These are phyloP conservation scores for Blastomyces percursus DNA, from an alignment of 2,329 filamentous ascomycete genomes.

Conservation along the genomic window DNA sequence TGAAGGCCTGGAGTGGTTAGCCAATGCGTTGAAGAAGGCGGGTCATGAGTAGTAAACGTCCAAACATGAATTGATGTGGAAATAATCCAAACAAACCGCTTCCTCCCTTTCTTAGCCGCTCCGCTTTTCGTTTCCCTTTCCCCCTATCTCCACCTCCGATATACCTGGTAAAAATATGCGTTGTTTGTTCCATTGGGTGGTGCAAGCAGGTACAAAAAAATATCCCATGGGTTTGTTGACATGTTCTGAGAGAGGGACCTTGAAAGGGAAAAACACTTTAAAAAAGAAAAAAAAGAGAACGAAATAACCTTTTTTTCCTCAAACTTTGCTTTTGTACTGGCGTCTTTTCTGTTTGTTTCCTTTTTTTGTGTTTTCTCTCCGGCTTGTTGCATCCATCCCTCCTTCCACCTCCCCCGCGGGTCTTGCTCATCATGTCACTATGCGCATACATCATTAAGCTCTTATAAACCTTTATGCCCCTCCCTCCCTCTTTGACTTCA, in stretches of 20 bases:
- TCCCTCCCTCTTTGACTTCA: background rate
- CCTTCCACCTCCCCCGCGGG: background rate
- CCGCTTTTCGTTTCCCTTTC: background rate
- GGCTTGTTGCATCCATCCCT: background rate
- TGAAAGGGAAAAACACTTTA: background rate
- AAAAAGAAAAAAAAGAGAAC: background rate
- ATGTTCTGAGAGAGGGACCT: background rate
- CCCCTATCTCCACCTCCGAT: background rate
- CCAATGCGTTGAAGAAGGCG: slow-evolving; percentile 67
- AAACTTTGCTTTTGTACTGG: background rate
- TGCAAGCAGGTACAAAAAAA: background rate
- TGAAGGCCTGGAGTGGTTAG: slow-evolving; percentile 93
- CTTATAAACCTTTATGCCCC: background rate
- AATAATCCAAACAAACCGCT: background rate
- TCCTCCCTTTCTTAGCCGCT: background rate
- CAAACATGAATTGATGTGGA: slow-evolving; percentile 11
- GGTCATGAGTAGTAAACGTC: slow-evolving; percentile 39
- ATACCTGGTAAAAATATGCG: slow-evolving; percentile 1
- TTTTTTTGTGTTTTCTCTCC: background rate
- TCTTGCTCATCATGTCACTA: background rate
- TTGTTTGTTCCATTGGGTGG: background rate
- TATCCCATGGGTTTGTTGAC: background rate
- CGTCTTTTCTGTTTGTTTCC: background rate
- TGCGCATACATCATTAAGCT: background rate
- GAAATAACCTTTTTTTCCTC: background rate